Percentiles rank a stretch among this genome's conserved stretches.
phyloP scores from a whole-genome alignment of 2,329 filamentous ascomycete genomes.

The Myriosclerotinia duriaeana region DNA sequence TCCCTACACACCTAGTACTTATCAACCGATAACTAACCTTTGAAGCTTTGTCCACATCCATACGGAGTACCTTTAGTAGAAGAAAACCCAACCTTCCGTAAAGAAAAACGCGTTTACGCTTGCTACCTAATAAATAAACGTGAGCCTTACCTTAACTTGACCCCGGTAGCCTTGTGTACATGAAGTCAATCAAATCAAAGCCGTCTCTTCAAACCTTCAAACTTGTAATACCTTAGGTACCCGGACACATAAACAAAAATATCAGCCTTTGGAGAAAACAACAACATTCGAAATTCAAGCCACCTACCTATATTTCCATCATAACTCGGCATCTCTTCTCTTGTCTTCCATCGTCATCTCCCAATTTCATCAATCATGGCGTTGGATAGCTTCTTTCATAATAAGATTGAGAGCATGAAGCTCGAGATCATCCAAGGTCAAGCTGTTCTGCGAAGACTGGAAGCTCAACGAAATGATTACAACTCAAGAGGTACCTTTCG shows the following conservation, averaged over 20 bases:
- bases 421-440: conserved; percentile 99
- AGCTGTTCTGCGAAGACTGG: conserved; percentile 87
- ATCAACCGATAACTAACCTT: too few species aligned
- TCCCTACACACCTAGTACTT: too few species aligned
- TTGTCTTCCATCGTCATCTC: background rate
- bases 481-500: conserved; percentile 68
- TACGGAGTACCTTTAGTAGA: too few species aligned
- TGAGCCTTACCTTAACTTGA: conserved; percentile 6
- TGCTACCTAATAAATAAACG: conserved; percentile 9
- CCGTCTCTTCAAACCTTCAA: background rate
- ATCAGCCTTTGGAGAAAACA: conserved; percentile 20
- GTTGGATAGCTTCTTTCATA: conserved; percentile 98
- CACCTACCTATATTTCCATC: background rate
- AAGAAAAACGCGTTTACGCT: conserved; percentile 9
- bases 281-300: conserved; percentile 4
- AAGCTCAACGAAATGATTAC: conserved; percentile 98
- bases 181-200: background rate
- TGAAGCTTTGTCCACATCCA: too few species aligned
- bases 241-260: conserved; percentile 18
- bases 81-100: too few species aligned
- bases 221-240: conserved; percentile 13
- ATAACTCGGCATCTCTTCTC: background rate
- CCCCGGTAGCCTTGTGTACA: conserved; percentile 14
- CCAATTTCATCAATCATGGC: conserved; percentile 66
- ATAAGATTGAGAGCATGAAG: conserved; percentile 99